Evolutionary conservation across 2,329 filamentous ascomycete species (phyloP), one percentile per base, ranked within the genome.

Genomic region (Paecilomyces variotii): DNA sequence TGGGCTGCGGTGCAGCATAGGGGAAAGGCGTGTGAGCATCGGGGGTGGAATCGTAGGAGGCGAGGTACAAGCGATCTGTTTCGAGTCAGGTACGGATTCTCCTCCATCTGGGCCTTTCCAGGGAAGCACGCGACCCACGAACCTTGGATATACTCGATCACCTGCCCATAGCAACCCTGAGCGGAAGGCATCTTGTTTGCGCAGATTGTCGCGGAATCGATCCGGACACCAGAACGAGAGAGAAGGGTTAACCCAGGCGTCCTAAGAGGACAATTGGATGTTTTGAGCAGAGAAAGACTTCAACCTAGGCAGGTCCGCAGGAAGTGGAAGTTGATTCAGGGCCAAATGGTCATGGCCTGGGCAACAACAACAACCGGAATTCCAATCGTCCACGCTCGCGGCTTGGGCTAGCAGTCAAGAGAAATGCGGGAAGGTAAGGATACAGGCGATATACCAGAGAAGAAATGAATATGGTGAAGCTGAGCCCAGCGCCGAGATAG

Each of bases 141-240:
- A 96, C 91, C 90, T 80, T 91, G 89, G 69, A 97, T 96, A 76
- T 96, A 97, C 80, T 97, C 92, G 72, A 97, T 92, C 68, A 96
- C 86, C 79, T 96, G 90, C 62, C 90, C 91, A 78, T 90, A 84
- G 76, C 86, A 89, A 73, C 83, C 78, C 55, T 79, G 78, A 68
- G 78, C 76, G 67, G 72, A 75, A 67, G 74, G 76, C 72, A 76
- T 77, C 65, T 75, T 84, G 70, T 61, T 65, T 59, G 57, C 53
- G 52, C 24, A 35, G 12, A 11, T 53, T 30, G 52, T 26, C 24
- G 27, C 28, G 9, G 39, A 50, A 34, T 53, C 27, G 53, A 57
- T 24, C 24, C 50, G n/a, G 19, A 45, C 39, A 45, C 39, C 28
- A 53, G 53, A 53, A 53, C 27, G 52, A 45, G 24, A 55, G 27